Percentiles rank a stretch among this genome's conserved stretches.
Conservation (phyloP, 164 flowering plant species). For the Vitis cinerea region DNA sequence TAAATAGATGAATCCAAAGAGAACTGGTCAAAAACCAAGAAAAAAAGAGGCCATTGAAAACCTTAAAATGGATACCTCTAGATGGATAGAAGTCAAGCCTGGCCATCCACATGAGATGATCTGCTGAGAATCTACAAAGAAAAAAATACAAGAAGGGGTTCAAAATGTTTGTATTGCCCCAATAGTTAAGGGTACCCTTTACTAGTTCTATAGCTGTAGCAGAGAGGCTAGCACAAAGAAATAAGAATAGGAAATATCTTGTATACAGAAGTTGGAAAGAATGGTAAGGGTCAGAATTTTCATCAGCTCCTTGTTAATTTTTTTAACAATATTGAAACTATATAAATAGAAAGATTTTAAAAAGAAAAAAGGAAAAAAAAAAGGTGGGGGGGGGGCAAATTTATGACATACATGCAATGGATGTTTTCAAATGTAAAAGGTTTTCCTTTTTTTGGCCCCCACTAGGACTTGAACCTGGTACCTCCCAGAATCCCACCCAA, state of each 20-base stretch:
- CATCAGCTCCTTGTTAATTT: background rate
- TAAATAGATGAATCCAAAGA: background rate
- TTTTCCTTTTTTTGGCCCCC: too few relatives aligned
- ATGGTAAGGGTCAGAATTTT: background rate
- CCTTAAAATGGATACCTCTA: slow-evolving; percentile 43
- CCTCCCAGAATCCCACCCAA: too few relatives aligned
- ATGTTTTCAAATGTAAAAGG: background rate
- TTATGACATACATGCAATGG: background rate
- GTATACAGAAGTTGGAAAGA: background rate
- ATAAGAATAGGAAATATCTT: background rate
- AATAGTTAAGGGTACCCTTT: too few relatives aligned
- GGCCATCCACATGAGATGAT: slow-evolving; percentile 83
- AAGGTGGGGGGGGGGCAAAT: background rate
- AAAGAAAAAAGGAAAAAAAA: background rate
- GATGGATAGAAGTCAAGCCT: slow-evolving; percentile 63
- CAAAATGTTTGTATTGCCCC: background rate
- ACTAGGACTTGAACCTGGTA: too few relatives aligned
- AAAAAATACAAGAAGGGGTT: background rate
- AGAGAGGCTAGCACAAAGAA: background rate
- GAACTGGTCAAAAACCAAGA: background rate
- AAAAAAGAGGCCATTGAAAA: slow-evolving; percentile 8
- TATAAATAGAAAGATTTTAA: background rate
- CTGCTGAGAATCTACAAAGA: slow-evolving; percentile 56
- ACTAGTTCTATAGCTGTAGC: too few relatives aligned
- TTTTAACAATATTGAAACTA: too few relatives aligned